A percentile compares a stretch with the other conserved stretches of the same genome.
Evolutionary conservation across 176 grass and related monocot genomes (phyloP).

Genomic region (Secale cereale): DNA sequence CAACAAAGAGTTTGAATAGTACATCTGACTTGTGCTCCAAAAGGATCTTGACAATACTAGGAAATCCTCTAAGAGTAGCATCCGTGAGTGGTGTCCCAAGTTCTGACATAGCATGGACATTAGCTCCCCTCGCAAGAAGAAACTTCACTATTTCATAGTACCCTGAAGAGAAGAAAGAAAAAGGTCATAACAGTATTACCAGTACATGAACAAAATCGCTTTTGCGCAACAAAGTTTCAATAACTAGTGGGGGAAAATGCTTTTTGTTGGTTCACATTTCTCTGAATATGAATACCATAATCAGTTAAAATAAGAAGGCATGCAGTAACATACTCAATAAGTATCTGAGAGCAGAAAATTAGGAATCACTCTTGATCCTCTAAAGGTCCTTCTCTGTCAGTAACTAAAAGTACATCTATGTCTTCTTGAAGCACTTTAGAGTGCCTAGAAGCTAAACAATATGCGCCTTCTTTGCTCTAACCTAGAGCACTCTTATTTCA

Average conservation of each 20-base stretch:
- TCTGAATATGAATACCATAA: too few species aligned
- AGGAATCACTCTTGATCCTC: too few species aligned
- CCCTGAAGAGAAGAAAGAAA: constrained; percentile 20
- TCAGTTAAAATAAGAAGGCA: too few species aligned
- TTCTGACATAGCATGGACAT: not conserved
- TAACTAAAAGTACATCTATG: too few species aligned
- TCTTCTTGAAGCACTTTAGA: too few species aligned
- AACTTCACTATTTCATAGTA: constrained; percentile 24
- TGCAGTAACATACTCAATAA: not conserved
- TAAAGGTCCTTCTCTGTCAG: too few species aligned
- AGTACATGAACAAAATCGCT: not conserved
- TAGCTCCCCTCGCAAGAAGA: constrained; percentile 40
- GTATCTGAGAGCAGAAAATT: too few species aligned
- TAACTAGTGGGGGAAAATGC: not conserved
- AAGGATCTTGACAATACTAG: constrained; percentile 25
- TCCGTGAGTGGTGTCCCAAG: not conserved
- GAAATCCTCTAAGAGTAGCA: constrained; percentile 20
- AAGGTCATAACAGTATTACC: not conserved
- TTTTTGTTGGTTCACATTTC: not conserved
- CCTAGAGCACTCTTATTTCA: too few species aligned
- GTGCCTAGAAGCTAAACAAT: too few species aligned
- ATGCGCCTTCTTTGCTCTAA: too few species aligned
- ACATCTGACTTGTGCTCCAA: not conserved
- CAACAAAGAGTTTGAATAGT: not conserved
- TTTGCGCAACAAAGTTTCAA: not conserved